Evolutionary conservation across 1,284 basidiomycete species (phyloP), one percentile per base, ranked within the genome.

Genomic region (Rhizoctonia solani): DNA sequence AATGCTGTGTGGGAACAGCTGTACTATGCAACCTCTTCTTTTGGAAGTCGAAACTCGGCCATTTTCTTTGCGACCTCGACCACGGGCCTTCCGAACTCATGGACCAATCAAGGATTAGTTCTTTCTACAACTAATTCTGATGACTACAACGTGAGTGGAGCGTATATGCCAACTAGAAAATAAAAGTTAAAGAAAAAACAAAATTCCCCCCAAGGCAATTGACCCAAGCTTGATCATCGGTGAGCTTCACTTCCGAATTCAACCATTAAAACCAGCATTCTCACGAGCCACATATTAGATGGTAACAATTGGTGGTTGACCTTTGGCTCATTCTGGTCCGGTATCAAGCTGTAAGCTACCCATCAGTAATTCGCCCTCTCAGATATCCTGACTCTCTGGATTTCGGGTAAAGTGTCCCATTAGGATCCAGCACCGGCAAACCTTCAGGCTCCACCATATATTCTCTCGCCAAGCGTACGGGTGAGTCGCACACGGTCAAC

Each of bases 191-290:
- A n/a, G n/a, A n/a, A n/a, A n/a, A n/a, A n/a, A n/a, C n/a, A n/a
- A n/a, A n/a, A n/a, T n/a, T n/a, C n/a, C n/a, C n/a, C n/a, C n/a
- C 11, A 46, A 83, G 81, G 83, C 84, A 1, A 84, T 85, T 69
- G 83, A 85, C 73, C 83, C 84, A 30, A 59, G 50, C 14, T 32
- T 68, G 23, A 21, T 56, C 44, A 47, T 67, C 25, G 30, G 9
- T 19, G 44, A 46, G 25, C 6, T 21, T 30, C n/a, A 46, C 44
- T 21, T 16, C 44, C n/a, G 14, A 27, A 1, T 32, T n/a, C 27
- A 29, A 16, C 8, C 16, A 9, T 39, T 13, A 8, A 39, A n/a
- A 14, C 2, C 32, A 6, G 25, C 42, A 25, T 34, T 63, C 16
- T 55, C 44, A n/a, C 14, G 29, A 37, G 25, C 30, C 42, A 34